Evolutionary conservation across 768 basidiomycete species (phyloP).

Genomic region (Tricholoma furcatifolium): DNA sequence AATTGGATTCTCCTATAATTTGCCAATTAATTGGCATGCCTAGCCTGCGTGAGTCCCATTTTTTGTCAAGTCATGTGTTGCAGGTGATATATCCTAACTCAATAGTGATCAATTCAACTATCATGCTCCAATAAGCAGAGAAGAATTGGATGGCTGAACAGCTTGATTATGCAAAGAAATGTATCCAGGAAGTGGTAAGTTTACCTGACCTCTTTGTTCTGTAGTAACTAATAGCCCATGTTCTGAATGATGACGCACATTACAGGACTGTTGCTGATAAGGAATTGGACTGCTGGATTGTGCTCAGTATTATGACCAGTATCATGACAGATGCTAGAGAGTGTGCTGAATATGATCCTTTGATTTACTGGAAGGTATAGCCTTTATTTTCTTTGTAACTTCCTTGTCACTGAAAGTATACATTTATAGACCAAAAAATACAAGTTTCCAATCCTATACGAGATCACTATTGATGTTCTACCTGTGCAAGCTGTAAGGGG

Average conservation of each 20-base stretch:
- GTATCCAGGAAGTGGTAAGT: conserved; percentile 2
- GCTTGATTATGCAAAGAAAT: neutral
- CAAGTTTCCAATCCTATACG: too few species aligned
- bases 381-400: too few species aligned
- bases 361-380: conserved; percentile 2
- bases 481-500: too few species aligned
- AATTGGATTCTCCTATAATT: too few species aligned
- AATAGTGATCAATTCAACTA: conserved; percentile 17
- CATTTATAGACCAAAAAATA: too few species aligned
- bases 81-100: neutral
- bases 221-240: neutral
- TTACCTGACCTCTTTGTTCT: neutral
- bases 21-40: too few species aligned
- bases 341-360: neutral
- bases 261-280: neutral
- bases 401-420: too few species aligned
- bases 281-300: neutral
- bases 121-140: conserved; percentile 9
- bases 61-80: too few species aligned
- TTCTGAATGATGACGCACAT: too few species aligned
- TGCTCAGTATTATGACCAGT: too few species aligned
- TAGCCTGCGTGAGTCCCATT: too few species aligned
- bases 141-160: conserved; percentile 1
- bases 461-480: too few species aligned
- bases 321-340: neutral